Evolutionary conservation across 148 eudicot genomes (phyloP).

Genomic region (Cornus florida): DNA sequence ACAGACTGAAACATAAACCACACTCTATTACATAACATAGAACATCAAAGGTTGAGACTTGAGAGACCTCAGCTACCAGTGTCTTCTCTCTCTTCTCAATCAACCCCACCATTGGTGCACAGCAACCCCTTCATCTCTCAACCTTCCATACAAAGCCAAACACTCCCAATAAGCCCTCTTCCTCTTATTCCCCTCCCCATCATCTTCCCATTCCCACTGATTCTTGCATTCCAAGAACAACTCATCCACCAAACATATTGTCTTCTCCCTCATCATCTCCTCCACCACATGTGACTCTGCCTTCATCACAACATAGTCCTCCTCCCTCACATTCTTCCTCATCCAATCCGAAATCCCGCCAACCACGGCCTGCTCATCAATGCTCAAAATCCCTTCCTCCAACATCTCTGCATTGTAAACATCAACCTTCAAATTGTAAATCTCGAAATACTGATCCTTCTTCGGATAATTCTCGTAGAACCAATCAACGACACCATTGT

Average conservation of each 20-base stretch:
- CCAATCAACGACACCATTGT: slow-evolving; percentile 26
- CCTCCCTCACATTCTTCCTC: slow-evolving; percentile 21
- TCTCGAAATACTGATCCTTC: slow-evolving; percentile 27
- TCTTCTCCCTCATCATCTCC: slow-evolving; percentile 37
- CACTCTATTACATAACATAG: background rate
- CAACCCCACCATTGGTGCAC: slow-evolving; percentile 48
- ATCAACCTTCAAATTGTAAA: slow-evolving; percentile 21
- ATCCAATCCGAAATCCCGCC: slow-evolving; percentile 26
- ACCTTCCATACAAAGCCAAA: slow-evolving; percentile 32
- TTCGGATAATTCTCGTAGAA: slow-evolving; percentile 31
- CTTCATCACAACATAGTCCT: slow-evolving; percentile 39
- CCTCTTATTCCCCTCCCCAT: background rate
- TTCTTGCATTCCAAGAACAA: slow-evolving; percentile 37
- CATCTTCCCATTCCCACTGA: slow-evolving; percentile 16
- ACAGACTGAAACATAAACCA: too few relatives aligned
- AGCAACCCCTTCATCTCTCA: slow-evolving; percentile 40
- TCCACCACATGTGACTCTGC: slow-evolving; percentile 36
- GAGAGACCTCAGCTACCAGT: background rate
- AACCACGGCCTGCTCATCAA: background rate
- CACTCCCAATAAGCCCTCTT: slow-evolving; percentile 40
- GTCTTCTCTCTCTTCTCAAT: slow-evolving; percentile 1
- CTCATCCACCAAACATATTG: slow-evolving; percentile 37
- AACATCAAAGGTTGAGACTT: background rate
- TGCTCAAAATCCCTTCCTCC: background rate
- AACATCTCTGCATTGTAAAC: background rate